Evolutionary conservation across 495 filamentous ascomycete genomes (phyloP).

Genomic region (Neurospora sp.): DNA sequence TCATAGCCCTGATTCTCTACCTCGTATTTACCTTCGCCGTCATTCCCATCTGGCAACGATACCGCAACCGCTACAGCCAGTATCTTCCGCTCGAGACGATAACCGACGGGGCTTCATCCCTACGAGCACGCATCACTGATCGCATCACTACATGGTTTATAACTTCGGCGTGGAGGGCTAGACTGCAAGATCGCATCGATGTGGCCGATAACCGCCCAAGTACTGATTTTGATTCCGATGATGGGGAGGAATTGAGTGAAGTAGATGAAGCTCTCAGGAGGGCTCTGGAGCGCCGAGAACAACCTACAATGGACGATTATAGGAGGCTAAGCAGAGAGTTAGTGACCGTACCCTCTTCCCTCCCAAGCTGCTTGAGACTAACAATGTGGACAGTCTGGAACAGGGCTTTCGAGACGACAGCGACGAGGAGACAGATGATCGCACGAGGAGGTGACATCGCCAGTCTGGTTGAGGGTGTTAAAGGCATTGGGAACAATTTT

Average conservation of each 20-base stretch:
- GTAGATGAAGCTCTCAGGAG: constrained; percentile 63
- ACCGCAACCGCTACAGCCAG: constrained; percentile 63
- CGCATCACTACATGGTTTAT: constrained; percentile 44
- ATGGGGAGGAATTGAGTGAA: constrained; percentile 51
- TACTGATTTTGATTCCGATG: constrained; percentile 39
- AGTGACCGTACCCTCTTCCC: constrained; percentile 11
- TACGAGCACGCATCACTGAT: constrained; percentile 52
- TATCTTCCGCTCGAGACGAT: constrained; percentile 60
- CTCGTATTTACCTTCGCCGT: constrained; percentile 58
- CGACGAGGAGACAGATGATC: constrained; percentile 13
- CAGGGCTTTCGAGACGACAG: constrained; percentile 30
- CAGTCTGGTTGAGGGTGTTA: constrained; percentile 2
- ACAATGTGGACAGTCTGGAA: constrained; percentile 21
- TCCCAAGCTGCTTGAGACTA: constrained; percentile 2
- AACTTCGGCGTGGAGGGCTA: constrained; percentile 44
- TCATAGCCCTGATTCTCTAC: constrained; percentile 69
- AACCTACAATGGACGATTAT: constrained; percentile 33
- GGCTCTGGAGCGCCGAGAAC: constrained; percentile 41
- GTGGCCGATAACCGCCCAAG: constrained; percentile 33
- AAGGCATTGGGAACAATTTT: background rate
- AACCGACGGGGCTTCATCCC: constrained; percentile 47
- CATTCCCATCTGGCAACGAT: constrained; percentile 64
- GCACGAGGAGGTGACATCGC: background rate
- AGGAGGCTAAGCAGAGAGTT: constrained; percentile 66
- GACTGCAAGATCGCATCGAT: constrained; percentile 22